Percentiles rank a stretch among this genome's conserved stretches.
These are phyloP conservation scores for Alopecurus myosuroides DNA, from an alignment of 176 grass and related monocot species.

Conservation along the genomic window DNA sequence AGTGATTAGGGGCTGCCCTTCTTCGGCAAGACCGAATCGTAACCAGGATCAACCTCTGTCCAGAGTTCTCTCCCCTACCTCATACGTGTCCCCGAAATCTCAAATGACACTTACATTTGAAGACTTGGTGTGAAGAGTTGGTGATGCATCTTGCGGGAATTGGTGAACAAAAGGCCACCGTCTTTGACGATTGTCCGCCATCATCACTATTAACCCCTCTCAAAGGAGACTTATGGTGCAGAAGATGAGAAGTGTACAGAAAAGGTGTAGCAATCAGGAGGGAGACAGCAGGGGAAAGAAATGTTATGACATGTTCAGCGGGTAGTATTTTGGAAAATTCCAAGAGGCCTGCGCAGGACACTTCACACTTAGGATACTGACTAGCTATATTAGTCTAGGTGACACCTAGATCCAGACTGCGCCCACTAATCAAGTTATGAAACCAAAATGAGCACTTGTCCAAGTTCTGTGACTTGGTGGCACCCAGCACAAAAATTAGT, in stretches of 20 bases:
- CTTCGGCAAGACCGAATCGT: neutral
- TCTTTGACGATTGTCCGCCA: neutral
- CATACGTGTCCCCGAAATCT: too few relatives aligned
- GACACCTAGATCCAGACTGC: neutral
- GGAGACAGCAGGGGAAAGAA: neutral
- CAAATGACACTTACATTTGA: neutral
- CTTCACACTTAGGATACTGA: neutral
- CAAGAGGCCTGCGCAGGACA: neutral
- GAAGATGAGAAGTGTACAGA: neutral
- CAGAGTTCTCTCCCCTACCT: neutral
- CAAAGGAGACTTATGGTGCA: neutral
- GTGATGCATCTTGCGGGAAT: neutral
- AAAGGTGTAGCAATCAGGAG: neutral
- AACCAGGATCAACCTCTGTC: neutral
- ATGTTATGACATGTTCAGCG: neutral
- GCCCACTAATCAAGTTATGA: neutral
- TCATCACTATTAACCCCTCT: neutral
- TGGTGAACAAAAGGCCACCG: neutral
- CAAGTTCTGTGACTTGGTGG: neutral
- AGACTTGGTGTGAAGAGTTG: neutral
- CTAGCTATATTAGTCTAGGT: neutral
- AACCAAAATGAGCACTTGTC: neutral
- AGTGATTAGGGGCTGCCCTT: neutral
- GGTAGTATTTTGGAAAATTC: neutral
- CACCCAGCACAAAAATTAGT: slow-evolving; percentile 2